phyloP scores from a whole-genome alignment of 2,329 filamentous ascomycete genomes.

The Ascochyta rabiei region DNA sequence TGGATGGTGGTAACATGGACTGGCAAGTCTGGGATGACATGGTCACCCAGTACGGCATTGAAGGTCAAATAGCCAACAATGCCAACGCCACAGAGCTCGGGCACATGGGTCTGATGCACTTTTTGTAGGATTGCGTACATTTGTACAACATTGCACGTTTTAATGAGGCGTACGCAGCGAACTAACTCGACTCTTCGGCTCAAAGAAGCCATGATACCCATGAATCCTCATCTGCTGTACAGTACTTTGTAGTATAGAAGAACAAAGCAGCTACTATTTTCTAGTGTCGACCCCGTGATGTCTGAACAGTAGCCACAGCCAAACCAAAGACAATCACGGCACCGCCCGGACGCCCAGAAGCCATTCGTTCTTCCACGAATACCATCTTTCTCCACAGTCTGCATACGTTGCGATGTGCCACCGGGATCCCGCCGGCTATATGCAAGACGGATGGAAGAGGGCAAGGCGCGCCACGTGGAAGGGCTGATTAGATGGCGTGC shows the following conservation, averaged over 20 bases:
- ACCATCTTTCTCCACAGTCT: background rate
- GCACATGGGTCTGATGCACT: constrained; percentile 15
- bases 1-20: constrained; percentile 52
- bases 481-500: constrained; percentile 21
- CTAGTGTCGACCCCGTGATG: background rate
- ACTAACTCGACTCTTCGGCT: constrained; percentile 4
- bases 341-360: constrained; percentile 7
- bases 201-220: constrained; percentile 11
- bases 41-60: constrained; percentile 54
- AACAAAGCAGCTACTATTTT: background rate
- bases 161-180: background rate
- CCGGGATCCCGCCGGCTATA: constrained; percentile 14
- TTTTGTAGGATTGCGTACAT: background rate
- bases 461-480: constrained; percentile 12
- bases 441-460: constrained; percentile 10
- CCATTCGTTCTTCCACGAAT: constrained; percentile 6
- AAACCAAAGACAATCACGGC: background rate
- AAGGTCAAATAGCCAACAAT: constrained; percentile 30
- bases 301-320: background rate
- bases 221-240: background rate
- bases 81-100: constrained; percentile 1
- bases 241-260: background rate
- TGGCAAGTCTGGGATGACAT: constrained; percentile 59
- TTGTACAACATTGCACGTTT: background rate
- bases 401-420: background rate